Conservation (phyloP, 139 green algal genomes). For the Chlamydomonas schloesseri region DNA sequence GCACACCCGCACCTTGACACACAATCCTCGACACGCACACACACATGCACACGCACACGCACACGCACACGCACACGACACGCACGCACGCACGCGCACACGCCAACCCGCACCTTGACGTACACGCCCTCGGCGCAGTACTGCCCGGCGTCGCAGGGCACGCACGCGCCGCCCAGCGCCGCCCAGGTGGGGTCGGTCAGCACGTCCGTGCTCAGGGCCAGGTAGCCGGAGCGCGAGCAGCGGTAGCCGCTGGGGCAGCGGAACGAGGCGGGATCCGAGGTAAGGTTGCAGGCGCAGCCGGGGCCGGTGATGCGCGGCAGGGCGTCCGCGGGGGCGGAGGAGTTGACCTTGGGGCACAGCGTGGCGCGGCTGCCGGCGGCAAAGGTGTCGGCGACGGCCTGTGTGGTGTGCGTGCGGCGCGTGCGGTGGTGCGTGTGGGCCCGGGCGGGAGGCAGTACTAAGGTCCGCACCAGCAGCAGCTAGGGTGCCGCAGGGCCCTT, state of each 20-base stretch:
- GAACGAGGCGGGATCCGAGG: background rate
- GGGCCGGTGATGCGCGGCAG: background rate
- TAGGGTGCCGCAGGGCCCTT: no score
- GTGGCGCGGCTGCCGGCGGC: background rate
- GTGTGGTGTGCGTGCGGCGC: background rate
- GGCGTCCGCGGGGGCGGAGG: background rate
- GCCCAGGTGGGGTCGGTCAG: background rate
- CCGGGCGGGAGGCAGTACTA: no score
- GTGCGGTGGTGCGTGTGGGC: no score
- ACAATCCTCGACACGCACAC: no score
- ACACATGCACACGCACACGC: background rate
- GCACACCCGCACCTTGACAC: background rate
- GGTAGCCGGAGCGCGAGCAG: background rate
- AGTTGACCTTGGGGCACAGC: background rate
- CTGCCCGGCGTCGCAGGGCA: conserved; percentile 45
- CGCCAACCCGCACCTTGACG: conserved; percentile 23
- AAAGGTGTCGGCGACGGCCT: background rate
- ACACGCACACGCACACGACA: no score
- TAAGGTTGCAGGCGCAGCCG: conserved; percentile 54
- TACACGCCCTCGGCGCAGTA: conserved; percentile 45
- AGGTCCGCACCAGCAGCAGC: no score
- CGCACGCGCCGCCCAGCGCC: conserved; percentile 36
- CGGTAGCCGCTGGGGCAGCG: conserved; percentile 38
- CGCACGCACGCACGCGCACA: no score
- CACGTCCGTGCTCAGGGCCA: conserved; percentile 9